Conservation (phyloP, 495 filamentous ascomycete genomes). For the Podospora pseudocomata region DNA sequence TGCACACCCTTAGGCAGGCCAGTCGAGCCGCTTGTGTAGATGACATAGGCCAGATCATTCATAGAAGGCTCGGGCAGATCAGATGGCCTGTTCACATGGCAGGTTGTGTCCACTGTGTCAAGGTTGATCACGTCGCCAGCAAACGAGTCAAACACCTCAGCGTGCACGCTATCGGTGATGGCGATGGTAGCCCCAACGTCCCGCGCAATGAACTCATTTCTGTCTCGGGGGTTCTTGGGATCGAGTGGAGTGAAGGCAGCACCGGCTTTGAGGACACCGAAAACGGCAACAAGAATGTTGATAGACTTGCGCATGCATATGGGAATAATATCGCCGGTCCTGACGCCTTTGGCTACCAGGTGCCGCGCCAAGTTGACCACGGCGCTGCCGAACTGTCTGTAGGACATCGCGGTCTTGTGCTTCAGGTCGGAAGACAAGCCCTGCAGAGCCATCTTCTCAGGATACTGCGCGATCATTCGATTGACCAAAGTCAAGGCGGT, state of each 20-base stretch:
- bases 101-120: no score
- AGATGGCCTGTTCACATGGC: no score
- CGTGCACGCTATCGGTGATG: neutral
- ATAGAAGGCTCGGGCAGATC: no score
- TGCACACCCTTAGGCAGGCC: slow-evolving; percentile 64
- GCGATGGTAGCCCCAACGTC: neutral
- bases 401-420: no score
- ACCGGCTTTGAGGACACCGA: neutral
- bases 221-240: neutral
- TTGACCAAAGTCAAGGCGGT: no score
- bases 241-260: neutral
- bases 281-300: neutral
- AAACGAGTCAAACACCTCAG: no score
- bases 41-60: slow-evolving; percentile 51
- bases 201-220: no score
- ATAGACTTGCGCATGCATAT: neutral
- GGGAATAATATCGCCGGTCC: neutral
- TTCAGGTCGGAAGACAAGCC: no score
- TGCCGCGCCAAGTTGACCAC: neutral
- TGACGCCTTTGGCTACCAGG: neutral
- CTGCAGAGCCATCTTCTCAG: no score
- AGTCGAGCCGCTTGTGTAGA: slow-evolving; percentile 69
- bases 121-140: no score
- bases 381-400: neutral
- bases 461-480: no score